Evolutionary conservation across 352 stramenopile genomes (phyloP), one percentile per base, ranked within the genome.

Genomic region (Phytophthora cactorum): DNA sequence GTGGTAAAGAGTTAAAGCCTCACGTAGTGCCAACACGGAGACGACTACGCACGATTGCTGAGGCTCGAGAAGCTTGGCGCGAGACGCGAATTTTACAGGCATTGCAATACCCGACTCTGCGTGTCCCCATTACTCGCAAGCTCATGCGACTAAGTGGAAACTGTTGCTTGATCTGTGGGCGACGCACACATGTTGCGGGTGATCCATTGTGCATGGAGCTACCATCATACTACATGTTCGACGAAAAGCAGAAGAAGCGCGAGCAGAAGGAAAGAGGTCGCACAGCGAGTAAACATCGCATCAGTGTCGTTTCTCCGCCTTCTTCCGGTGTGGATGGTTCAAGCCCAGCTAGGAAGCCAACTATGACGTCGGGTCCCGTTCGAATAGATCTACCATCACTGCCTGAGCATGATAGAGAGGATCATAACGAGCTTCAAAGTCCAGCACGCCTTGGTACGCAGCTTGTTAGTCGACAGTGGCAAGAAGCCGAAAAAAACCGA

Each of bases 101-200:
- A 7, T 67, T 91, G 50, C 52, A 77, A 44, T 92, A 93, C 51
- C 84, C 88, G 25, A 80, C 84, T 44, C 57, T 92, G 47, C 83
- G 81, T 28, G 79, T 93, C 17, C 82, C 85, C 12, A 91, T 93
- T 64, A 93, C 86, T 27, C 78, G 84, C 46, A 93, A 93, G 63
- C 84, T 94, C 66, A 94, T 95, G 88, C 82, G 88, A 5, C 69
- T 93, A 4, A 94, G 86, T 55, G 84, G 80, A 27, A 96, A 96
- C 45, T 72, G 68, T 43, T 96, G 88, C 55, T 78, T 90, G 57
- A 92, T 88, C 67, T 94, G 86, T 62, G 84, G 84, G 0, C 75
- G 85, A 22, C 55, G 78, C 52, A 91, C 86, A 5, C 88, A 94
- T 68, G 53, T 93, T 15, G 86, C 85, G 0, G 86, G 85, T 14